Evolutionary conservation across 169 alveolate genomes (phyloP).

Genomic region (Cryptosporidium meleagridis): DNA sequence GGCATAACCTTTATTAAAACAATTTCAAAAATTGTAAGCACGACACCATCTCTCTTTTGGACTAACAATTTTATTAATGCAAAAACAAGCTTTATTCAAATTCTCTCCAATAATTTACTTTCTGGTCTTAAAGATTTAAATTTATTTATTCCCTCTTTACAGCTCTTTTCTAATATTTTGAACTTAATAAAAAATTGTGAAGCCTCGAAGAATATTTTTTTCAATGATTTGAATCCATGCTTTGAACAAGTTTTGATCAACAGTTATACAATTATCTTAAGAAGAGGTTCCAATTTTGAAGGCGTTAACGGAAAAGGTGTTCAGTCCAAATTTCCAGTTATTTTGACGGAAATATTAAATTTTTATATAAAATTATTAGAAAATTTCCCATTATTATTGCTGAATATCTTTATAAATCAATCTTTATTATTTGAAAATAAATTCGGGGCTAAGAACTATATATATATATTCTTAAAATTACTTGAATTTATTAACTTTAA

Average conservation of each 20-base stretch:
- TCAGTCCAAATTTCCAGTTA: not conserved
- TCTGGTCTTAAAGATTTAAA: slow-evolving; percentile 3
- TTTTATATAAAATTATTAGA: not conserved
- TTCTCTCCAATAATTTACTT: slow-evolving; percentile 9
- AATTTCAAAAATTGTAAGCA: slow-evolving; percentile 27
- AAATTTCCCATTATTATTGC: not conserved
- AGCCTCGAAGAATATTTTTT: not conserved
- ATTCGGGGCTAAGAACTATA: not conserved
- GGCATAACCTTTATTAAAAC: slow-evolving; percentile 18
- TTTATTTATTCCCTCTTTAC: slow-evolving; percentile 45
- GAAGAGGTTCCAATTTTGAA: not conserved
- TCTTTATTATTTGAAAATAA: not conserved
- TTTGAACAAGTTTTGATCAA: not conserved
- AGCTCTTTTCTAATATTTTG: slow-evolving; percentile 29
- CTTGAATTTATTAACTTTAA: not conserved
- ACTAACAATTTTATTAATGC: not conserved
- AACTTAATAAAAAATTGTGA: slow-evolving; percentile 25
- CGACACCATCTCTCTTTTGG: slow-evolving; percentile 59
- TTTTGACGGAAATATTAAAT: not conserved
- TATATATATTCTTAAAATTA: not conserved
- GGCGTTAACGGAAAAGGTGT: not conserved
- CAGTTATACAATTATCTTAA: not conserved
- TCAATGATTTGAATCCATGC: not conserved
- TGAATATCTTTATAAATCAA: not conserved
- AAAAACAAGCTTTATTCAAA: slow-evolving; percentile 5